These are phyloP conservation scores for Macadamia integrifolia DNA, from an alignment of 164 flowering plant species.

Conservation along the genomic window DNA sequence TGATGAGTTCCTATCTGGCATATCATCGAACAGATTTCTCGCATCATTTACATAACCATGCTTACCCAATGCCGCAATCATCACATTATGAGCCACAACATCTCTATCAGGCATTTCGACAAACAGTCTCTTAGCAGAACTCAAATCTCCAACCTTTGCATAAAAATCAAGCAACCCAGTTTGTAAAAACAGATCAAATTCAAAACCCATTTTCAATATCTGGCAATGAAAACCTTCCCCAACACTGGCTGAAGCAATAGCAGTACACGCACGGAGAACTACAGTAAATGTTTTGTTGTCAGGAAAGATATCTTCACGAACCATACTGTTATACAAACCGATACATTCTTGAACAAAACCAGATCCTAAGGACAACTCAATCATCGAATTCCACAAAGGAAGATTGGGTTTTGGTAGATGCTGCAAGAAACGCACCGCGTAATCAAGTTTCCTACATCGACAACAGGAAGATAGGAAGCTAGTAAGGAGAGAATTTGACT, in stretches of 20 bases:
- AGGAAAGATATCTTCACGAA: constrained; percentile 15
- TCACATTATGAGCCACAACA: constrained; percentile 34
- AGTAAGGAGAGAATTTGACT: constrained; percentile 13
- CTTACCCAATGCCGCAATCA: constrained; percentile 28
- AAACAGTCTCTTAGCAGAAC: constrained; percentile 29
- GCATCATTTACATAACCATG: constrained; percentile 22
- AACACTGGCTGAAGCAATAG: not conserved
- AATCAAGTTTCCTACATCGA: constrained; percentile 16
- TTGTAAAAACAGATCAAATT: constrained; percentile 24
- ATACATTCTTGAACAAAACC: constrained; percentile 10
- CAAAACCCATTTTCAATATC: constrained; percentile 29
- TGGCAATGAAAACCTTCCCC: constrained; percentile 34
- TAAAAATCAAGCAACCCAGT: constrained; percentile 47
- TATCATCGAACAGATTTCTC: constrained; percentile 27
- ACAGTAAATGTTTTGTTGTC: constrained; percentile 14
- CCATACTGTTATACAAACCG: constrained; percentile 23
- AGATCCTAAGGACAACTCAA: constrained; percentile 17
- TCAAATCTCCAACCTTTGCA: constrained; percentile 30
- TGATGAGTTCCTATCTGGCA: constrained; percentile 24
- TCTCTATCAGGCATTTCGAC: constrained; percentile 38
- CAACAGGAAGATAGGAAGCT: constrained; percentile 24
- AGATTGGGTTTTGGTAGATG: constrained; percentile 12
- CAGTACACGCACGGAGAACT: constrained; percentile 26
- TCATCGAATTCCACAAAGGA: constrained; percentile 24
- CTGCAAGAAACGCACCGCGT: constrained; percentile 21